Base-by-base conservation (phyloP, 495 filamentous ascomycete species). In the Pseudoneurospora amorphoporcata region DNA sequence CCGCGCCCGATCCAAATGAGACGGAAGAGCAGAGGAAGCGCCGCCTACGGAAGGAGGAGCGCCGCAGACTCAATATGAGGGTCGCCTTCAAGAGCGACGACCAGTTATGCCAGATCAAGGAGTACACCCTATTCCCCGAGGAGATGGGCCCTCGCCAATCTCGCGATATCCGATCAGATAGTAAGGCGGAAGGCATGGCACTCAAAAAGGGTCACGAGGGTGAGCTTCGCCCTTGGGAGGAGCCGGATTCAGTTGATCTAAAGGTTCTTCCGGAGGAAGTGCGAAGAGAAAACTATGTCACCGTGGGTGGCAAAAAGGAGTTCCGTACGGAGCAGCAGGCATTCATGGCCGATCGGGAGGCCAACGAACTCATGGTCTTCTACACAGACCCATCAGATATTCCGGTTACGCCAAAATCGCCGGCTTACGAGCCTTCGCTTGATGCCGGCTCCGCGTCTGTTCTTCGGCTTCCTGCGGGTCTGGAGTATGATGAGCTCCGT, bases 41-140 rank as follows among this genome's bases (percentile, higher is more conserved):
- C 75, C 88, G 94, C 32, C 83, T 95, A 4, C 88, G 93, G 40
- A 97, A 94, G 75, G 93, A 97, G 78, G 85, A 87, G 39, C 87
- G 93, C 42, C 87, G 92, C 12, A 89, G 90, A 72, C 82, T 93
- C 40, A 65, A 88, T 87, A 69, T 93, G 90, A 70, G 87, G 78
- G 74, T 97, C 86, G 85, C 78, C 0, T 86, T 83, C 74, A 94
- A 91, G 78, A 86, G 90, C 0, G 92, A 92, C 71, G 85, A 90
- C 39, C 84, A 86, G n/a, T 85, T 97, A 7, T 90, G 90, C 1
- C 83, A 93, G 75, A 82, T 95, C 42, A 86, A 90, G 58, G 83
- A 90, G 29, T 95, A 97, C 77, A 89, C 88, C 37, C 92, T 94
- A 72, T 90, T 95, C 71, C 91, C 90, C 3, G 92, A 94, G 32